Conservation (phyloP, 2,329 filamentous ascomycete genomes). For the Apiospora pterosperma region DNA sequence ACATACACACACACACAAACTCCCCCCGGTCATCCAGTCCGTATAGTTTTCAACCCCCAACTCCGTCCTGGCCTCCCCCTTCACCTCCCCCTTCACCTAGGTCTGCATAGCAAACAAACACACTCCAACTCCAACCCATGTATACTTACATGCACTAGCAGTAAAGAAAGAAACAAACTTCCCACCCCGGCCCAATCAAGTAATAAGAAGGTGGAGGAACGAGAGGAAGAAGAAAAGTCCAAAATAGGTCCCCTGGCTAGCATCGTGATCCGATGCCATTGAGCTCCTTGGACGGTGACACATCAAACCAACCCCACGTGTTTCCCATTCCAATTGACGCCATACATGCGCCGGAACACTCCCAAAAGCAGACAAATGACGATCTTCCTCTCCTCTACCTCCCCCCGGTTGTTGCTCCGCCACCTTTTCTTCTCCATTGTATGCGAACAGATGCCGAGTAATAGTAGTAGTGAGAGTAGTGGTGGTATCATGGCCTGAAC, state of each 20-base stretch:
- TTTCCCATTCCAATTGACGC: background rate
- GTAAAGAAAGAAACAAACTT: background rate
- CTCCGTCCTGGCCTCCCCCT: background rate
- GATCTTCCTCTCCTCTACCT: background rate
- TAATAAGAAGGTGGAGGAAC: background rate
- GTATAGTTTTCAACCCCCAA: background rate
- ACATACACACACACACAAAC: background rate
- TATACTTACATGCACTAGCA: background rate
- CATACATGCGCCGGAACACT: background rate
- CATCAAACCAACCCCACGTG: background rate
- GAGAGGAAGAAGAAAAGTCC: background rate
- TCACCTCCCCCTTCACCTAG: constrained; percentile 2
- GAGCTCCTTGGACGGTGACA: background rate
- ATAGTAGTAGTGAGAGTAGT: too few species aligned
- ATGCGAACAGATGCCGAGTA: background rate
- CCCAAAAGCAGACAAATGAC: background rate
- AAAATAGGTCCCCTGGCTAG: background rate
- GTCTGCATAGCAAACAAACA: constrained; percentile 1
- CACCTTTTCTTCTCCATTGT: background rate
- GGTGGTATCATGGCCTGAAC: background rate
- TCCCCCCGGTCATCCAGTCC: background rate
- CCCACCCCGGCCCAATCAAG: background rate
- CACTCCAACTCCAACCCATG: background rate
- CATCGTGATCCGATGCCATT: background rate
- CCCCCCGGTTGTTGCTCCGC: background rate